Evolutionary conservation across 768 basidiomycete genomes (phyloP), one percentile per base, ranked within the genome.

Genomic region (Leccinum uliginosum): DNA sequence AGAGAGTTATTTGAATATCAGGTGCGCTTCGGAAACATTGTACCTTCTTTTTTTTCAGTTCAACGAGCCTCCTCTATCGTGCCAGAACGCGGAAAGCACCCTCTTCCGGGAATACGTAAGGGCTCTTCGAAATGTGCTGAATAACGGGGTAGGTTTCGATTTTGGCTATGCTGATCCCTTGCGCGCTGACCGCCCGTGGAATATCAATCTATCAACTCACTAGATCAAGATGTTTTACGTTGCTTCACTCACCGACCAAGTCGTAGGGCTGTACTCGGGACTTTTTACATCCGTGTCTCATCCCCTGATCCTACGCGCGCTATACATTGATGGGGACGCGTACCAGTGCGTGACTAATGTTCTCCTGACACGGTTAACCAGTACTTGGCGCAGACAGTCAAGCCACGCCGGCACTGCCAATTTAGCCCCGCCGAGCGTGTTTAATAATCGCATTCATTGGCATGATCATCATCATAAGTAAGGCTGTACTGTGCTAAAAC

Each of bases 1-100:
- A 78, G 85, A 51, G 96, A 99, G 70, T 74, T 99, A 12, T 99
- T 98, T 68, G 94, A 97, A 63, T 98, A 96, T 70, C 95, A 98
- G 82, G 90, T 89, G 51, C 21, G 75, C 60, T 55, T 30, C 58
- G 59, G 62, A 30, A 40, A 56, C 34, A 34, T 51, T 47, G 50
- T 52, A 26, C 35, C 46, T 38, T 53, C 26, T 38, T 54, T 26
- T n/a, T n/a, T 67, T 52, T 46, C 45, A 26, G 61, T 50, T 48
- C 51, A 43, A 21, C 32, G 46, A 49, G 51, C 50, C 54, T n/a
- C n/a, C n/a, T 21, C 26, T 53, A 52, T 4, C 21, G 15, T 21
- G 24, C 50, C 60, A 92, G 86, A 89, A 91, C 65, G 91, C 92
- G 30, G 85, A 87, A 58, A 90, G 83, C 54, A 74, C 81, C n/a